phyloP scores from a whole-genome alignment of 2,329 filamentous ascomycete species.

The Claviceps sp. region DNA sequence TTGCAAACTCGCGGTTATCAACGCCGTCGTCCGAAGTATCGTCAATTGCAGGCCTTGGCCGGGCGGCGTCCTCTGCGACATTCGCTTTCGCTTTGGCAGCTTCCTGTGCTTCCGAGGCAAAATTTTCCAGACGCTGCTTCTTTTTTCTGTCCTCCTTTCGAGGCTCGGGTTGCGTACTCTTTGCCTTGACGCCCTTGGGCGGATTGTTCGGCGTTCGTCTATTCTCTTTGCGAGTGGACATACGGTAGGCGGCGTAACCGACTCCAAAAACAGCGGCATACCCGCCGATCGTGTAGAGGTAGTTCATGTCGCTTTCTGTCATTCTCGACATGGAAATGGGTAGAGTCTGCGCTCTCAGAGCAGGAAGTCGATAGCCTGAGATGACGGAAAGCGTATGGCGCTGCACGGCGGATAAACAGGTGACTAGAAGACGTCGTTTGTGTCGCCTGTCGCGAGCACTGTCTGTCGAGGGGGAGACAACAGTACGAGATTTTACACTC shows the following conservation, averaged over 20 bases:
- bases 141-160: constrained; percentile 31
- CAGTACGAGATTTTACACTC: background rate
- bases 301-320: constrained; percentile 20
- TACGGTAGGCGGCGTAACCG: constrained; percentile 21
- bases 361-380: background rate
- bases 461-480: background rate
- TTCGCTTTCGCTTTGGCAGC: constrained; percentile 25
- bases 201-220: constrained; percentile 16
- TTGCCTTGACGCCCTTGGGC: constrained; percentile 16
- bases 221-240: constrained; percentile 22
- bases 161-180: constrained; percentile 16
- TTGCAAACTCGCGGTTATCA: constrained; percentile 64
- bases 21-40: constrained; percentile 44
- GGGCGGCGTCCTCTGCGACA: constrained; percentile 5
- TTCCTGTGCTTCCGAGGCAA: constrained; percentile 23
- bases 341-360: background rate
- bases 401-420: background rate
- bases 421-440: background rate
- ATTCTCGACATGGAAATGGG: constrained; percentile 11
- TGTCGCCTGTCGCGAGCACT: background rate
- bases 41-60: constrained; percentile 12
- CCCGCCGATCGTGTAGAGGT: constrained; percentile 23
- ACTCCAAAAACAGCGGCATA: constrained; percentile 24
- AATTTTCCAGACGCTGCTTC: constrained; percentile 32
- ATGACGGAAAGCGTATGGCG: background rate